Conservation (phyloP, 768 basidiomycete genomes). For the Xanthoconium purpureum region DNA sequence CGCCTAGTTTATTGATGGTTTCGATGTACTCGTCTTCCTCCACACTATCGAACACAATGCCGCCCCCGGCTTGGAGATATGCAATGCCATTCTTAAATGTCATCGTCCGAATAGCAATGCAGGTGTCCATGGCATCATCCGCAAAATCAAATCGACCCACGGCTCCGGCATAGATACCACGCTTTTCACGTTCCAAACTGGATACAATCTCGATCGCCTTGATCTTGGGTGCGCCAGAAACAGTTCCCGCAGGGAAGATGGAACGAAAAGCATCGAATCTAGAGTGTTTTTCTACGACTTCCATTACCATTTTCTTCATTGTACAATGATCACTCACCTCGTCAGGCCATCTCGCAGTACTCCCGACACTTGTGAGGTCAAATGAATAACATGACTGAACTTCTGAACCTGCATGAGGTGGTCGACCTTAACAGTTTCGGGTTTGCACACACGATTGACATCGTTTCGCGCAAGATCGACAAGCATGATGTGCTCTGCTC, state of each 20-base stretch:
- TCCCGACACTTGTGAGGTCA: constrained; percentile 95
- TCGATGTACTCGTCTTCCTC: constrained; percentile 98
- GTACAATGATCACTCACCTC: constrained; percentile 47
- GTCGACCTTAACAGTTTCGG: constrained; percentile 94
- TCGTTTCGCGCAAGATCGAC: constrained; percentile 98
- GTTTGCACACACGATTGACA: constrained; percentile 95
- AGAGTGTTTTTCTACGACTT: constrained; percentile 3
- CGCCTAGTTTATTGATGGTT: constrained; percentile 90
- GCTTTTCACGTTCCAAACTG: constrained; percentile 79
- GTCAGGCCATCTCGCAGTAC: constrained; percentile 75
- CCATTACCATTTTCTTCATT: not conserved
- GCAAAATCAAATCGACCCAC: constrained; percentile 99
- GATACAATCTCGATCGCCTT: constrained; percentile 94
- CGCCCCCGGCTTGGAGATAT: constrained; percentile 95
- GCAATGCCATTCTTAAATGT: constrained; percentile 89
- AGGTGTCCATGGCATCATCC: constrained; percentile 93
- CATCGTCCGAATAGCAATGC: constrained; percentile 98
- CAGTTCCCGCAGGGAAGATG: constrained; percentile 98
- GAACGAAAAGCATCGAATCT: constrained; percentile 99
- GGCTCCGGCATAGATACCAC: constrained; percentile 95
- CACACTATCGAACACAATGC: constrained; percentile 94
- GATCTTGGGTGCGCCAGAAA: constrained; percentile 98
- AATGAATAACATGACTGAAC: constrained; percentile 97
- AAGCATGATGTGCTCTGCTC: constrained; percentile 98
- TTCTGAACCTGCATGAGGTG: constrained; percentile 90